These are phyloP conservation scores for Candida pseudofarinosa DNA, from an alignment of 805 yeast species.

Conservation along the genomic window DNA sequence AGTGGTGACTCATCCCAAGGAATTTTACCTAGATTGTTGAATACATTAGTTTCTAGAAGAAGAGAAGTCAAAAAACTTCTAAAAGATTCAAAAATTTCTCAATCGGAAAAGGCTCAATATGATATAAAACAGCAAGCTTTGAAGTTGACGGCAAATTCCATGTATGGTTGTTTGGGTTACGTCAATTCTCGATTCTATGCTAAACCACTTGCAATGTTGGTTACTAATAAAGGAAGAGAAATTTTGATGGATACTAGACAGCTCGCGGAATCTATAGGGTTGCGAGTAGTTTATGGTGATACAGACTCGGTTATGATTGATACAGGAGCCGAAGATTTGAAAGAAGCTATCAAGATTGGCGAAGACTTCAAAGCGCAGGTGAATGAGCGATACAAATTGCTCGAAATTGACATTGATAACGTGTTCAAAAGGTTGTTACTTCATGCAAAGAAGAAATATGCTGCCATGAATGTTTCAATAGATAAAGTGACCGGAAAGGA, in stretches of 20 bases:
- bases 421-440: conserved; percentile 79
- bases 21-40: conserved; percentile 79
- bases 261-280: conserved; percentile 78
- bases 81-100: conserved; percentile 65
- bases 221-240: conserved; percentile 93
- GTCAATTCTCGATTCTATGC: conserved; percentile 92
- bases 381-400: conserved; percentile 78
- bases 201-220: conserved; percentile 91
- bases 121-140: conserved; percentile 95
- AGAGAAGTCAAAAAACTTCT: conserved; percentile 84
- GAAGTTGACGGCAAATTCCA: conserved; percentile 96
- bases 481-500: conserved; percentile 53
- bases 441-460: conserved; percentile 96
- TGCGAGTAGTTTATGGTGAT: conserved; percentile 94
- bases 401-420: conserved; percentile 95
- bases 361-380: conserved; percentile 79
- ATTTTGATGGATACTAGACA: conserved; percentile 89
- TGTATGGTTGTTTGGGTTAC: conserved; percentile 98
- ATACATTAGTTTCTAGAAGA: conserved; percentile 84
- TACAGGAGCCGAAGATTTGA: conserved; percentile 66
- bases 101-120: conserved; percentile 71
- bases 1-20: conserved; percentile 58
- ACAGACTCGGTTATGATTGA: conserved; percentile 99
- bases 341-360: conserved; percentile 79
- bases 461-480: conserved; percentile 69